Percentiles rank a stretch among this genome's conserved stretches.
Conservation (phyloP, 192 early-diverging fungal genomes). For the Geranomyces michiganensis region DNA sequence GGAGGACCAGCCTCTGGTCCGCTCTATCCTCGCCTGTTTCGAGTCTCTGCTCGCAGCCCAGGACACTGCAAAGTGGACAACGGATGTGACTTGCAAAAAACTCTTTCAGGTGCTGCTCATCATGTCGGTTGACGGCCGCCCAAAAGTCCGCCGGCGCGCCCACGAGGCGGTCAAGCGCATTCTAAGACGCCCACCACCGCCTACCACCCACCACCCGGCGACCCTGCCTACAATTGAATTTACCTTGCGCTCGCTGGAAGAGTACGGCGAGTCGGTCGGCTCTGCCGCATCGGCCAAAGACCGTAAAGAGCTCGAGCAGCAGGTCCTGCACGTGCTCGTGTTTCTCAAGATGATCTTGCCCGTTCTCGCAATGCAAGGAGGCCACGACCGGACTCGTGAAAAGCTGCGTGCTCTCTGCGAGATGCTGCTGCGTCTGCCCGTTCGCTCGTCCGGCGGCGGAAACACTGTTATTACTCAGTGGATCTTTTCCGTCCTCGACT, state of each 20-base stretch:
- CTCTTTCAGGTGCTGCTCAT: constrained; percentile 74
- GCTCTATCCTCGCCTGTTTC: constrained; percentile 76
- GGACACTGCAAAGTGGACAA: constrained; percentile 75
- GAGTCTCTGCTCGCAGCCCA: constrained; percentile 78
- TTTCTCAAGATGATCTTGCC: constrained; percentile 64
- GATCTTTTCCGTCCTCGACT: constrained; percentile 74
- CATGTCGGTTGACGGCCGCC: constrained; percentile 78
- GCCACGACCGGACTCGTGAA: constrained; percentile 44
- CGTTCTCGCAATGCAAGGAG: constrained; percentile 48
- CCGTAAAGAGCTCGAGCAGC: constrained; percentile 41
- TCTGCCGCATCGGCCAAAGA: constrained; percentile 25
- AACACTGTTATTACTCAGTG: constrained; percentile 77
- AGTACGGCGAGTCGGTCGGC: constrained; percentile 30
- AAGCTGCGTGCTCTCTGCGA: constrained; percentile 61
- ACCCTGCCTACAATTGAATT: constrained; percentile 67
- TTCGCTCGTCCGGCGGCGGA: constrained; percentile 58
- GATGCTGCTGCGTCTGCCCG: constrained; percentile 76
- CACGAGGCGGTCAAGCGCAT: constrained; percentile 79
- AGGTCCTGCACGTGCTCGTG: constrained; percentile 66
- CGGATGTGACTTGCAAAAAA: constrained; percentile 57
- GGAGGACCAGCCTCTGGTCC: constrained; percentile 75
- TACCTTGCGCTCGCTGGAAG: constrained; percentile 60
- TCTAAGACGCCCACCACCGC: constrained; percentile 73
- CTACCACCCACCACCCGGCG: constrained; percentile 72
- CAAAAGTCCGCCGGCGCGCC: constrained; percentile 88